phyloP scores from a whole-genome alignment of 805 yeast species.

The Saturnispora dispora region DNA sequence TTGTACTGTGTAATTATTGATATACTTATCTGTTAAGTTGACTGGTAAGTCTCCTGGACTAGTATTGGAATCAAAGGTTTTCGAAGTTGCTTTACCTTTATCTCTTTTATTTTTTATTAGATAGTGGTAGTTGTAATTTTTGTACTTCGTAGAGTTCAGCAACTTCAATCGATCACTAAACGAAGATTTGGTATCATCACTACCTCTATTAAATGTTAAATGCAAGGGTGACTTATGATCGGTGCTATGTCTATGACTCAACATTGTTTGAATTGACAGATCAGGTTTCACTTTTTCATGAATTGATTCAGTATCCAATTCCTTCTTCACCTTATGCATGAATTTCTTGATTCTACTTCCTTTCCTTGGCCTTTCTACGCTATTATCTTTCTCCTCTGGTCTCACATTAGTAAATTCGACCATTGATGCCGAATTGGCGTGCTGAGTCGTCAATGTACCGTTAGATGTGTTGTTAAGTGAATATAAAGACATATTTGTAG shows the following conservation, averaged over 20 bases:
- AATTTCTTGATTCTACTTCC: slow-evolving; percentile 20
- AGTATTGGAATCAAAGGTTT: slow-evolving; percentile 26
- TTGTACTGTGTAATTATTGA: slow-evolving; percentile 18
- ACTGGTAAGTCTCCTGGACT: background rate
- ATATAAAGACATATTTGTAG: slow-evolving; percentile 4
- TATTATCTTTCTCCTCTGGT: slow-evolving; percentile 9
- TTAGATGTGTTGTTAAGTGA: slow-evolving; percentile 10
- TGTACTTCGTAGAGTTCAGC: slow-evolving; percentile 20
- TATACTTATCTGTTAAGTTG: background rate
- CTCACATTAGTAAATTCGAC: slow-evolving; percentile 29
- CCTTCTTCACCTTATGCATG: slow-evolving; percentile 16
- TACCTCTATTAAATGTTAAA: slow-evolving; percentile 23
- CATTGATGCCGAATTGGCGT: slow-evolving; percentile 8
- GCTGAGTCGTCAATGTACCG: slow-evolving; percentile 16
- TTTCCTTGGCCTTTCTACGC: background rate
- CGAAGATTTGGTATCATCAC: slow-evolving; percentile 19
- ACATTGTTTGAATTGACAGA: slow-evolving; percentile 6
- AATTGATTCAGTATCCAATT: slow-evolving; percentile 1
- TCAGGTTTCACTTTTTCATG: background rate
- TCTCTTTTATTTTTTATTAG: slow-evolving; percentile 26
- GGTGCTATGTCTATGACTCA: slow-evolving; percentile 6
- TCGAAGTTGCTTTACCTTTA: slow-evolving; percentile 28
- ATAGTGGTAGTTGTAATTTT: slow-evolving; percentile 22
- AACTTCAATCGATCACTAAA: slow-evolving; percentile 11
- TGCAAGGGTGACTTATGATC: slow-evolving; percentile 26